Base-by-base conservation (phyloP, 192 early-diverging fungal genomes). In the Blastocladiella britannica region DNA sequence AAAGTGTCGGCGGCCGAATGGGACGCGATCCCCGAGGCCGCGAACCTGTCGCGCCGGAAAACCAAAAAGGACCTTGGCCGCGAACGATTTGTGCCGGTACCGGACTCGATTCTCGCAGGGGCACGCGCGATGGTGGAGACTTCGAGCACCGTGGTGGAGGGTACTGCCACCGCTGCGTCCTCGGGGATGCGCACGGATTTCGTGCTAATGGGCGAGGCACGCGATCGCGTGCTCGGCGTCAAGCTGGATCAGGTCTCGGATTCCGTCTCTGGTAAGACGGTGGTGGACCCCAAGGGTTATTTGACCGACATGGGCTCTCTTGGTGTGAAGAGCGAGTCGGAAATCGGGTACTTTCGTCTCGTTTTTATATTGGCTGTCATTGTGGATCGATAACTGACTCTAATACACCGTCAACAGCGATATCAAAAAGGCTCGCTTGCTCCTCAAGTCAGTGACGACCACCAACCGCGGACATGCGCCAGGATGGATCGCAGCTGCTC, bases 401-500 rank as follows among this genome's bases (percentile, higher is more conserved):
- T n/a, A n/a, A n/a, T n/a, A n/a, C n/a, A n/a, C n/a, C n/a, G n/a
- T n/a, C n/a, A n/a, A n/a, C n/a, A 47, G 72, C 55, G 92, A 97
- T 67, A 79, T 93, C 53, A 88, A 89, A 62, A 85, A 90, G 51
- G 92, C 93, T 0, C 77, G 95, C 4, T 71, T 81, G 47, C 72
- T 99, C 28, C 73, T 97, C 8, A 78, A 79, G 47, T 94, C 92
- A 0, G 88, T 99, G 29, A 94, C 84, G 27, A 78, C 77, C 9
- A 86, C 95, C 3, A 97, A 94, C 67, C 92, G 92, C 8, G 90
- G 91, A 60, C 87, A 95, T 58, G 92, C 90, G 4, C 86, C 93
- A 22, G 95, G 91, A 43, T 99, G 95, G 95, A 94, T 97, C 60
- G 91, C 93, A 0, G 89, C 91, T 6, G 95, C 95, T 9, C 82